Evolutionary conservation across 2,329 filamentous ascomycete genomes (phyloP).

Genomic region (Beauveria brongniartii): DNA sequence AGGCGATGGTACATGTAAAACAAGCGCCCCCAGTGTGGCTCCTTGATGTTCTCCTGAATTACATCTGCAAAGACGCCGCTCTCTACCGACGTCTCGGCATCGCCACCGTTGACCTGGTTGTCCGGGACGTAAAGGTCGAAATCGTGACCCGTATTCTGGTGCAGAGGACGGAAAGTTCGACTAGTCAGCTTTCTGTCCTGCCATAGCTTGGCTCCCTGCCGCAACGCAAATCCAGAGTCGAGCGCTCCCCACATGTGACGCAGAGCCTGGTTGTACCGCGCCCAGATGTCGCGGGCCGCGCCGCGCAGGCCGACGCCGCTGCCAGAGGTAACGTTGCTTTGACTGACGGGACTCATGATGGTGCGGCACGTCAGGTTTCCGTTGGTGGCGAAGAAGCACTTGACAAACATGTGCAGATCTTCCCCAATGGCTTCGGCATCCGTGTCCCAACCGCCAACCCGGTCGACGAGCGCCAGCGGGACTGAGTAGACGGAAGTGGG

Average conservation of each 20-base stretch:
- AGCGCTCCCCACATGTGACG: conserved; percentile 71
- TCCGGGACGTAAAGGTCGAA: conserved; percentile 42
- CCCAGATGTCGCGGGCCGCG: conserved; percentile 48
- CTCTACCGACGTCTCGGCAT: conserved; percentile 34
- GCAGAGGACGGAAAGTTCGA: conserved; percentile 47
- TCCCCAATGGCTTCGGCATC: conserved; percentile 65
- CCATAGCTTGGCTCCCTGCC: conserved; percentile 50
- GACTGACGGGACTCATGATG: conserved; percentile 61
- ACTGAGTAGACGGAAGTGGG: conserved; percentile 69
- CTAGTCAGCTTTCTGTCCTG: conserved; percentile 48
- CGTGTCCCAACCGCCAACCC: conserved; percentile 65
- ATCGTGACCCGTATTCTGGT: conserved; percentile 37
- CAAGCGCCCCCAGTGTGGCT: conserved; percentile 47
- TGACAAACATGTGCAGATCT: conserved; percentile 70
- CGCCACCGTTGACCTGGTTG: conserved; percentile 29
- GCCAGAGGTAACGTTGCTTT: conserved; percentile 61
- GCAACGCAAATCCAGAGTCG: conserved; percentile 58
- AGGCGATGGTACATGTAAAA: conserved; percentile 55
- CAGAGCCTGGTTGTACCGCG: conserved; percentile 63
- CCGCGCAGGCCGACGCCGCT: conserved; percentile 41
- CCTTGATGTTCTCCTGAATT: conserved; percentile 40
- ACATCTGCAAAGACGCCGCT: conserved; percentile 49
- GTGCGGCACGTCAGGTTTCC: conserved; percentile 58
- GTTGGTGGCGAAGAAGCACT: conserved; percentile 68
- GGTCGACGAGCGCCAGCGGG: conserved; percentile 57